A percentile compares a stretch with the other conserved stretches of the same genome.
Evolutionary conservation across 2,329 filamentous ascomycete genomes (phyloP).

Genomic region (Aspergillus sojae): DNA sequence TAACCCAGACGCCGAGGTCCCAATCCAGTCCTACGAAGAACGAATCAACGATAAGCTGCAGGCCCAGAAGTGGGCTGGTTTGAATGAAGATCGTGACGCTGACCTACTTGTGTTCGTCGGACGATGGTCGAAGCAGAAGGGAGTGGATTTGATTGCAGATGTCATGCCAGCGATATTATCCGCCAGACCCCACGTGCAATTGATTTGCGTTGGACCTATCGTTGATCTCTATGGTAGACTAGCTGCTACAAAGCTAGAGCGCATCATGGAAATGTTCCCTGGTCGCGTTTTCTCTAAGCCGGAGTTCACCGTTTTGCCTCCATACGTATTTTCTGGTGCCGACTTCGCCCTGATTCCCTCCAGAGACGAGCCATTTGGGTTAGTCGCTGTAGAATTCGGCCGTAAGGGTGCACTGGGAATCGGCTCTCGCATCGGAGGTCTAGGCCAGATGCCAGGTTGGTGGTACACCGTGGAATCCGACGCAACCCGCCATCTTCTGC

Average conservation of each 20-base stretch:
- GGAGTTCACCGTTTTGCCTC: conserved; percentile 67
- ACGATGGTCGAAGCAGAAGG: conserved; percentile 71
- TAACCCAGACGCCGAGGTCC: conserved; percentile 46
- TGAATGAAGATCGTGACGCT: conserved; percentile 62
- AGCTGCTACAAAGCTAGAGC: conserved; percentile 66
- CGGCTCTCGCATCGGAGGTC: conserved; percentile 66
- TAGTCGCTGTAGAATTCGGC: conserved; percentile 70
- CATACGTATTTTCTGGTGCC: conserved; percentile 67
- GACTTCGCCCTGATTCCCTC: conserved; percentile 71
- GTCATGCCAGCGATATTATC: conserved; percentile 68
- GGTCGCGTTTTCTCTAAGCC: conserved; percentile 68
- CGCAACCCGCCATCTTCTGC: conserved; percentile 63
- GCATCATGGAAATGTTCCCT: conserved; percentile 67
- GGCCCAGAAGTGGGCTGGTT: conserved; percentile 68
- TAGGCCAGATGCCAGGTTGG: conserved; percentile 71
- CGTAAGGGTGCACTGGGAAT: conserved; percentile 69
- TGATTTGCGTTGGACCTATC: conserved; percentile 66
- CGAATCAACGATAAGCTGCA: conserved; percentile 59
- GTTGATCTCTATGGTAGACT: conserved; percentile 71
- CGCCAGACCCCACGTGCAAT: conserved; percentile 60
- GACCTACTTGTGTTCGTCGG: conserved; percentile 71
- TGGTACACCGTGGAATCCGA: conserved; percentile 71
- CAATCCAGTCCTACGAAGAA: conserved; percentile 59
- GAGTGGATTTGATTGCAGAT: conserved; percentile 68
- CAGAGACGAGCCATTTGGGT: conserved; percentile 69